Percentiles rank a stretch among this genome's conserved stretches.
Evolutionary conservation across 257 asterid genomes (phyloP).

Genomic region (Plantago elongata): DNA sequence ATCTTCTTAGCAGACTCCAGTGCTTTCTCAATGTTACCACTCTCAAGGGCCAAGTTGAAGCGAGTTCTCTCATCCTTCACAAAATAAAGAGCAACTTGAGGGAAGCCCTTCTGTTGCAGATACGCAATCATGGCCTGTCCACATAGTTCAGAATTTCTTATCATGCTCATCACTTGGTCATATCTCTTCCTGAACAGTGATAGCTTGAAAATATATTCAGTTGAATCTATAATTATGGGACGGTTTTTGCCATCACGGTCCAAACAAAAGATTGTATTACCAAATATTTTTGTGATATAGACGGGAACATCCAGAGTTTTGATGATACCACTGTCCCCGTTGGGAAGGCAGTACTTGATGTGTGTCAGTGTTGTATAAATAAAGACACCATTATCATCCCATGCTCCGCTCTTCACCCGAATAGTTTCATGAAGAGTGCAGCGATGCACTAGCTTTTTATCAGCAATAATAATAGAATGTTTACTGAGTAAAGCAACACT

Average conservation of each 20-base stretch:
- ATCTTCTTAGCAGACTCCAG: conserved; percentile 87
- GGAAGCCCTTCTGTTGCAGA: conserved; percentile 98
- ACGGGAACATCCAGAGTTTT: conserved; percentile 90
- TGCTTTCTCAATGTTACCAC: conserved; percentile 94
- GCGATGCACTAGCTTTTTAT: conserved; percentile 82
- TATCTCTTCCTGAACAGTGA: conserved; percentile 70
- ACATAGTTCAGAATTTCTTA: conserved; percentile 83
- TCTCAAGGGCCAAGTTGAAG: conserved; percentile 86
- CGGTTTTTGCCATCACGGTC: conserved; percentile 95
- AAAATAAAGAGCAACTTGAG: conserved; percentile 94
- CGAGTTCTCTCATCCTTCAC: conserved; percentile 93
- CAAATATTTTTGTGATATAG: conserved; percentile 78
- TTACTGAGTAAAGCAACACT: conserved; percentile 92
- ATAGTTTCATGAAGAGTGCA: conserved; percentile 98
- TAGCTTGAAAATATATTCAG: conserved; percentile 80
- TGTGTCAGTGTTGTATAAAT: conserved; percentile 88
- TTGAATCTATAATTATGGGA: conserved; percentile 82
- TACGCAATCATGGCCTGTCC: conserved; percentile 99
- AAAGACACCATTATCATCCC: conserved; percentile 98
- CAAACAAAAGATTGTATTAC: conserved; percentile 85
- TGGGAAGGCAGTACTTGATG: conserved; percentile 95
- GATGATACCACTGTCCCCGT: conserved; percentile 95
- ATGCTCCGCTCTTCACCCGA: conserved; percentile 97
- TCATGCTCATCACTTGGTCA: conserved; percentile 97
- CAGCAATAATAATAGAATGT: conserved; percentile 90